phyloP scores from a whole-genome alignment of 257 asterid genomes.

The Nicotiana noctiflora region DNA sequence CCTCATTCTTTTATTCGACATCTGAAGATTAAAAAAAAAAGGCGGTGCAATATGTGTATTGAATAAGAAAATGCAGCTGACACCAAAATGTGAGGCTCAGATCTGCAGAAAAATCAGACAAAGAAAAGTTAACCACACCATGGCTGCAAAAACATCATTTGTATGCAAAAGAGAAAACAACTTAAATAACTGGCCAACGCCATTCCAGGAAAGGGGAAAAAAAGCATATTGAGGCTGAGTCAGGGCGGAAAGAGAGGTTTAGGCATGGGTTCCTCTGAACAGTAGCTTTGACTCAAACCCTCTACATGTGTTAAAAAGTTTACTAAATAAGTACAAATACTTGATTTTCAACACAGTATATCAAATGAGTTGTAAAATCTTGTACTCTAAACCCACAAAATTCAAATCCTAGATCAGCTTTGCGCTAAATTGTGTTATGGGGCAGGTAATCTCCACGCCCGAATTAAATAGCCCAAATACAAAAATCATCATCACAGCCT shows the following conservation, averaged over 20 bases:
- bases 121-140: slow-evolving; percentile 11
- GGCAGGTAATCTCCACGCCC: not conserved
- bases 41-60: not conserved
- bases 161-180: not conserved
- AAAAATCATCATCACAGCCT: slow-evolving; percentile 2
- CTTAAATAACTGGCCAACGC: not conserved
- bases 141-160: slow-evolving; percentile 21
- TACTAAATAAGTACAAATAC: too few relatives aligned
- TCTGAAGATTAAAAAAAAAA: not conserved
- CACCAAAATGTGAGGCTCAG: slow-evolving; percentile 16
- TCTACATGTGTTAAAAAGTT: too few relatives aligned
- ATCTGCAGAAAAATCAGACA: slow-evolving; percentile 11
- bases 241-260: too few relatives aligned
- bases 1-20: slow-evolving; percentile 4
- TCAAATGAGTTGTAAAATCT: too few relatives aligned
- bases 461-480: not conserved
- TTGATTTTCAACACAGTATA: too few relatives aligned
- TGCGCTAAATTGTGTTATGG: not conserved
- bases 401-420: too few relatives aligned
- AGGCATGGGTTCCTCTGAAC: too few relatives aligned
- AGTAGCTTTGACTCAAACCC: too few relatives aligned
- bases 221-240: too few relatives aligned
- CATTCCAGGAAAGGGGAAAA: too few relatives aligned
- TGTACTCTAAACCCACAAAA: too few relatives aligned
- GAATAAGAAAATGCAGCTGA: not conserved